Evolutionary conservation across 2,329 filamentous ascomycete genomes (phyloP).

Genomic region (Calonectria henricotiae): DNA sequence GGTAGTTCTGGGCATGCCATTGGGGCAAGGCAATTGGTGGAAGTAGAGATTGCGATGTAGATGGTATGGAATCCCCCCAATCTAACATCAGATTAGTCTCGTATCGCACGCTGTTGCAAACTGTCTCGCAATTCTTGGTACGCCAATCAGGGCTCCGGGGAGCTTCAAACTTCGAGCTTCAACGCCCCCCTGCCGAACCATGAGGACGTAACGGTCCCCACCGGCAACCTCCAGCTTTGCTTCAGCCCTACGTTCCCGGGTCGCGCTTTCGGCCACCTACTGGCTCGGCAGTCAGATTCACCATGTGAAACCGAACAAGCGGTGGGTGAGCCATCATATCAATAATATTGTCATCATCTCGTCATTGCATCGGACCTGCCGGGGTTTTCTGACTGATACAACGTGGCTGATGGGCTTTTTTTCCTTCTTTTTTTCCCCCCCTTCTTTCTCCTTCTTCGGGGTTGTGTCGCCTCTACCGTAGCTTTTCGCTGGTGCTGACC

Average conservation of each 20-base stretch:
- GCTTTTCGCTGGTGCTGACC: constrained; percentile 36
- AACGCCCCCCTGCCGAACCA: constrained; percentile 21
- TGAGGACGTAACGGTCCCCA: constrained; percentile 30
- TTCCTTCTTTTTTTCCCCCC: background rate
- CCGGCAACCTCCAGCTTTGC: constrained; percentile 29
- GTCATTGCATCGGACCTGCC: constrained; percentile 19
- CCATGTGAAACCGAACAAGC: constrained; percentile 13
- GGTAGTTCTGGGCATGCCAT: background rate
- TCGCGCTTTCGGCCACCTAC: constrained; percentile 30
- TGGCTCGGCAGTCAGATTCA: constrained; percentile 24
- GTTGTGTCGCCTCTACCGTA: background rate
- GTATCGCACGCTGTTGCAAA: constrained; percentile 22
- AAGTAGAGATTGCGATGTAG: constrained; percentile 28
- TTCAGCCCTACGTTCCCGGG: constrained; percentile 39
- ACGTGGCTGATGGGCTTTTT: constrained; percentile 29
- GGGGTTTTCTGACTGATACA: constrained; percentile 25
- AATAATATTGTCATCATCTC: constrained; percentile 19
- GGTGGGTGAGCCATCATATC: constrained; percentile 1
- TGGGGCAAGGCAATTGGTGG: constrained; percentile 26
- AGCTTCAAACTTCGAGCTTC: constrained; percentile 3
- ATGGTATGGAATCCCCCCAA: constrained; percentile 34
- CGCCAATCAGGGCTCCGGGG: constrained; percentile 27
- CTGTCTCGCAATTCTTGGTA: background rate
- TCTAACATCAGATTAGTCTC: constrained; percentile 22
- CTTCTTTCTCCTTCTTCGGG: background rate